phyloP scores from a whole-genome alignment of 1,139 yeast species.

The Debaryomyces singareniensis region DNA sequence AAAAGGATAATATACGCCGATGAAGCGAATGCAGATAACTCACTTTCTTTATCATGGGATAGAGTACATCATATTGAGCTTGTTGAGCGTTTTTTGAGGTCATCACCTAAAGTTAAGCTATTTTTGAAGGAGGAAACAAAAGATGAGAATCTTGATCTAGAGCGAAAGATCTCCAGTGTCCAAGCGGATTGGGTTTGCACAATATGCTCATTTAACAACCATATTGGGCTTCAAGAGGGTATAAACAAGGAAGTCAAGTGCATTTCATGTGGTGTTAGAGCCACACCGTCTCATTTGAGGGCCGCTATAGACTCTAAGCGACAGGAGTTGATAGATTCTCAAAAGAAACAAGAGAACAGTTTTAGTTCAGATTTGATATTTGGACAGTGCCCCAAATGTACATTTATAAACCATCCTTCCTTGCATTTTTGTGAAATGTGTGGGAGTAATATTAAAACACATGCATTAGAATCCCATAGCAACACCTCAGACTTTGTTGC shows the following conservation, averaged over 20 bases:
- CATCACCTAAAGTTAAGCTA: constrained; percentile 69
- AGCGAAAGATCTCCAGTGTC: not conserved
- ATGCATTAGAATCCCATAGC: constrained; percentile 6
- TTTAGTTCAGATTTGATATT: constrained; percentile 14
- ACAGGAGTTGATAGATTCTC: not conserved
- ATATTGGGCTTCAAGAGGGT: constrained; percentile 28
- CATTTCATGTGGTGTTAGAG: constrained; percentile 67
- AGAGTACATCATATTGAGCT: constrained; percentile 40
- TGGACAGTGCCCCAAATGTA: constrained; percentile 69
- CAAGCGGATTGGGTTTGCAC: constrained; percentile 66
- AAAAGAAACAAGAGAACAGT: not conserved
- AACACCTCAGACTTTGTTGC: too few relatives aligned
- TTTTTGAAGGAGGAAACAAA: constrained; percentile 11
- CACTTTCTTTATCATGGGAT: constrained; percentile 46
- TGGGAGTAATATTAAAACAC: constrained; percentile 58
- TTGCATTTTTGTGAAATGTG: constrained; percentile 81
- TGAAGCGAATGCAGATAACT: constrained; percentile 32
- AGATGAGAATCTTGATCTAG: constrained; percentile 3
- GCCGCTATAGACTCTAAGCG: not conserved
- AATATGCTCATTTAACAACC: constrained; percentile 71
- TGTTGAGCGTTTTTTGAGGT: constrained; percentile 61
- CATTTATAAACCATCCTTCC: constrained; percentile 80
- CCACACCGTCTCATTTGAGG: constrained; percentile 7
- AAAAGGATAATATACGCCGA: constrained; percentile 71
- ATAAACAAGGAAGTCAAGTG: constrained; percentile 39